Evolutionary conservation across 2,329 filamentous ascomycete species (phyloP).

Genomic region (Coniosporium tulheliwenetii): DNA sequence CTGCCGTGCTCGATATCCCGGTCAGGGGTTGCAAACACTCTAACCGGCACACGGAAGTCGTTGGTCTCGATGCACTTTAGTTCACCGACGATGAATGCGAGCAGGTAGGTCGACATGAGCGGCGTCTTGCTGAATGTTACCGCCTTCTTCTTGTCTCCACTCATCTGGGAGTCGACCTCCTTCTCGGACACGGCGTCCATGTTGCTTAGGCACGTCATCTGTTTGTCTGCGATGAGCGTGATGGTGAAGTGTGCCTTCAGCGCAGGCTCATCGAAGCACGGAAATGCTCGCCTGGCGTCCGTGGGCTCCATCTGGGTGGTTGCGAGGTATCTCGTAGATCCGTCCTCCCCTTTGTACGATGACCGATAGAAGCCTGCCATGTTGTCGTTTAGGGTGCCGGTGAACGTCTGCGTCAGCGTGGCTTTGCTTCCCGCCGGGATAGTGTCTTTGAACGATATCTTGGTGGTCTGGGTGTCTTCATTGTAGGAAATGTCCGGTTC

Average conservation of each 20-base stretch:
- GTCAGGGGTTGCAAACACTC: constrained; percentile 86
- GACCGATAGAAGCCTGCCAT: constrained; percentile 98
- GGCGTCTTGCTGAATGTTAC: constrained; percentile 88
- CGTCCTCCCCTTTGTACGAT: constrained; percentile 73
- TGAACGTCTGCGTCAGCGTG: constrained; percentile 62
- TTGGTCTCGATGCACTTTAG: constrained; percentile 89
- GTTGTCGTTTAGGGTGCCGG: constrained; percentile 72
- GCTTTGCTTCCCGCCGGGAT: constrained; percentile 64
- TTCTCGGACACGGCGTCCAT: constrained; percentile 83
- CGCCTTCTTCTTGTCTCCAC: constrained; percentile 55
- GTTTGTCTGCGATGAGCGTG: constrained; percentile 78
- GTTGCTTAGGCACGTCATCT: constrained; percentile 85
- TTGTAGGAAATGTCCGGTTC: constrained; percentile 57
- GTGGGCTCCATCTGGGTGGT: constrained; percentile 95
- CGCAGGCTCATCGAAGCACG: constrained; percentile 91
- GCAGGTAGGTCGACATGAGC: constrained; percentile 87
- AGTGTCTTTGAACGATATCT: constrained; percentile 58
- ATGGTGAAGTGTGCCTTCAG: constrained; percentile 88
- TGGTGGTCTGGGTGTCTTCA: constrained; percentile 67
- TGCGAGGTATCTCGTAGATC: constrained; percentile 66
- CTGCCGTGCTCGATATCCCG: constrained; percentile 80
- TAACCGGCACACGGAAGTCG: constrained; percentile 76
- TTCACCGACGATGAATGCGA: constrained; percentile 88
- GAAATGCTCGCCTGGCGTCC: constrained; percentile 82
- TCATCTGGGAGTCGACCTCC: constrained; percentile 49